These are phyloP conservation scores for Globisporangium radiosum DNA, from an alignment of 352 stramenopile species.

Conservation along the genomic window DNA sequence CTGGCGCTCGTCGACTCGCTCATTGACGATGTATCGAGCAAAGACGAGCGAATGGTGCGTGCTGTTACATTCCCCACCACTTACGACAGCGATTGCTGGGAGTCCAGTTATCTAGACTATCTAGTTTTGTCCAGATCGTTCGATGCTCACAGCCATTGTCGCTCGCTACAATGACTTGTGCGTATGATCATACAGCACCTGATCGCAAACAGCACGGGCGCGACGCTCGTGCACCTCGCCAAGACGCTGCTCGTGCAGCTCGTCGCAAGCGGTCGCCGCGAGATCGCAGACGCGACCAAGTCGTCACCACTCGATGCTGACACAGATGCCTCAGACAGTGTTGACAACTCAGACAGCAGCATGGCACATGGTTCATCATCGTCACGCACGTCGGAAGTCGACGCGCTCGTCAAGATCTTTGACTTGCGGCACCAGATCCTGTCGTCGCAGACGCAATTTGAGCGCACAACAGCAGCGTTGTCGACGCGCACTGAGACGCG, in stretches of 20 bases:
- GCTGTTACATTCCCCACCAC: not conserved
- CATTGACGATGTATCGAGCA: constrained; percentile 56
- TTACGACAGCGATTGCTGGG: not conserved
- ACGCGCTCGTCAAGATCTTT: constrained; percentile 63
- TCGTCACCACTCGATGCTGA: not conserved
- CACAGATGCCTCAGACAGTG: not conserved
- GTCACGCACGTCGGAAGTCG: constrained; percentile 43
- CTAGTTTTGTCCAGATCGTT: too few species aligned
- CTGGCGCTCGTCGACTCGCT: constrained; percentile 44
- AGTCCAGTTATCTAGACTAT: too few species aligned
- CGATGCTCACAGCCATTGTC: not conserved
- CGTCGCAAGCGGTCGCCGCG: constrained; percentile 46
- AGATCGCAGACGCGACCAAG: constrained; percentile 29
- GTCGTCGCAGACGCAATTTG: constrained; percentile 57
- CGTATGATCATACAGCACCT: constrained; percentile 18
- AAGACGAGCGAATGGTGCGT: constrained; percentile 39
- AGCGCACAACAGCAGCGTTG: constrained; percentile 46
- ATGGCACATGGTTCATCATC: constrained; percentile 16
- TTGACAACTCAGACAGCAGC: constrained; percentile 15
- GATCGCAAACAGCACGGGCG: constrained; percentile 66
- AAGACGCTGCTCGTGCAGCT: constrained; percentile 62
- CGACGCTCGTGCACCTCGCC: constrained; percentile 67
- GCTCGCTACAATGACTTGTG: too few species aligned
- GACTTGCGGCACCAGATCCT: constrained; percentile 72
- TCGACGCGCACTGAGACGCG: constrained; percentile 51